Evolutionary conservation across 73 alveolate genomes (phyloP).

Genomic region (Blepharisma stoltei): DNA sequence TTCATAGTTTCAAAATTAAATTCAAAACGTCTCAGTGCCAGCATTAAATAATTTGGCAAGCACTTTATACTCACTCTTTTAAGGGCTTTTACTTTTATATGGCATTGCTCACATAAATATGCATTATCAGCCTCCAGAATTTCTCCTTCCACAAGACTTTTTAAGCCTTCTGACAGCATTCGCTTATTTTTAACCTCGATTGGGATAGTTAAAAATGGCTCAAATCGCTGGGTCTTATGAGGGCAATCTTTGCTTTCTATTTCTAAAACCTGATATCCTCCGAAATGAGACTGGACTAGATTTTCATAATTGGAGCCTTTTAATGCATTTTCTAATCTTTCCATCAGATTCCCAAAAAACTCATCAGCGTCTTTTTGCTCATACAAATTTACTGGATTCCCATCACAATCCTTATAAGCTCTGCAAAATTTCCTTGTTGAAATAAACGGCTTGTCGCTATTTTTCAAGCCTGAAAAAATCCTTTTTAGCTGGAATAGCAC

Average conservation of each 20-base stretch:
- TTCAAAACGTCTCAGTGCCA: slow-evolving; percentile 92
- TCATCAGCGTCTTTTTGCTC: slow-evolving; percentile 95
- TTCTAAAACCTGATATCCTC: slow-evolving; percentile 89
- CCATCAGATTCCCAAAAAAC: slow-evolving; percentile 85
- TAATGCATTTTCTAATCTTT: slow-evolving; percentile 69
- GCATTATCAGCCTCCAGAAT: slow-evolving; percentile 95
- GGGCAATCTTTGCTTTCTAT: slow-evolving; percentile 76
- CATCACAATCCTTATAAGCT: slow-evolving; percentile 60
- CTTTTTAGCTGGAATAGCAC: not conserved
- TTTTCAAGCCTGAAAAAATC: not conserved
- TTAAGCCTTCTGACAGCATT: slow-evolving; percentile 79
- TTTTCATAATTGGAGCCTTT: slow-evolving; percentile 41
- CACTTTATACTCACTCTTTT: slow-evolving; percentile 87
- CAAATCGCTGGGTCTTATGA: slow-evolving; percentile 83
- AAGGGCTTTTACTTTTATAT: slow-evolving; percentile 85
- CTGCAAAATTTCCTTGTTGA: slow-evolving; percentile 1
- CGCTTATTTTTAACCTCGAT: slow-evolving; percentile 62
- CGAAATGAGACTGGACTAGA: slow-evolving; percentile 69
- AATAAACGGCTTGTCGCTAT: not conserved
- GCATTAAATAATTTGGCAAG: slow-evolving; percentile 86
- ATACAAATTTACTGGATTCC: slow-evolving; percentile 75
- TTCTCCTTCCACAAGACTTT: slow-evolving; percentile 90
- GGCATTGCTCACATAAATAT: slow-evolving; percentile 87
- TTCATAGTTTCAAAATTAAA: slow-evolving; percentile 89
- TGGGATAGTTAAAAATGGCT: slow-evolving; percentile 36